Conservation (phyloP, 164 flowering plant species). For the Aristolochia fimbriata region DNA sequence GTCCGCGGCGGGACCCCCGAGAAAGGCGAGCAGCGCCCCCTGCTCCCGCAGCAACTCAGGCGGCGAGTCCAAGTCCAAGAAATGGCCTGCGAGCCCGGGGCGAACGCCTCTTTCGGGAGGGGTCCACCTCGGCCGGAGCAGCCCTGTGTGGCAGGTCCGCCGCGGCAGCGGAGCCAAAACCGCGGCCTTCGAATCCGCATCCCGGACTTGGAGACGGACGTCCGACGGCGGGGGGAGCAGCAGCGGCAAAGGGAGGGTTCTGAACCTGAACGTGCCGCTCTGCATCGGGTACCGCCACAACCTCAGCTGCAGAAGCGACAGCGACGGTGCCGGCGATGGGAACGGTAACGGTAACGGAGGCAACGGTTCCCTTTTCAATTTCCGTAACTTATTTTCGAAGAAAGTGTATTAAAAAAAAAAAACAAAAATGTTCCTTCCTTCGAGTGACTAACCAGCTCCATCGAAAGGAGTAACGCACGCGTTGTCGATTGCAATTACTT, state of each 20-base stretch:
- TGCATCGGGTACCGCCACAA: constrained; percentile 54
- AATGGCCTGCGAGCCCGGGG: constrained; percentile 74
- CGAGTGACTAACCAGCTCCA: no score
- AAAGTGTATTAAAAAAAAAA: constrained; percentile 54
- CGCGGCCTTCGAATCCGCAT: neutral
- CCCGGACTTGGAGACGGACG: constrained; percentile 17
- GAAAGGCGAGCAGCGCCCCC: constrained; percentile 91
- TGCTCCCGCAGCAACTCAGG: constrained; percentile 90
- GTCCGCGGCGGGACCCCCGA: constrained; percentile 14
- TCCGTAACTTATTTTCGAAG: constrained; percentile 61
- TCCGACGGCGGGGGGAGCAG: constrained; percentile 15
- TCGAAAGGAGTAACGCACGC: no score
- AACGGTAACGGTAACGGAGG: constrained; percentile 14
- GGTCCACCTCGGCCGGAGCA: constrained; percentile 75
- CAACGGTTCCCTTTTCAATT: constrained; percentile 26
- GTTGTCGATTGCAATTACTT: no score
- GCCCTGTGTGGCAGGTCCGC: constrained; percentile 87
- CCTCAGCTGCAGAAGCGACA: constrained; percentile 47
- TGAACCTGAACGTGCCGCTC: constrained; percentile 67
- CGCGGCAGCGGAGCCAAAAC: constrained; percentile 23
- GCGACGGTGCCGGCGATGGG: constrained; percentile 11
- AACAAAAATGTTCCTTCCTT: no score
- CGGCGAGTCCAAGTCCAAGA: constrained; percentile 59
- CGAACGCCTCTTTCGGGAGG: constrained; percentile 26
- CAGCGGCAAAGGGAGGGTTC: constrained; percentile 19